Conservation (phyloP, 495 filamentous ascomycete species). For the Stereocaulon alpinum region DNA sequence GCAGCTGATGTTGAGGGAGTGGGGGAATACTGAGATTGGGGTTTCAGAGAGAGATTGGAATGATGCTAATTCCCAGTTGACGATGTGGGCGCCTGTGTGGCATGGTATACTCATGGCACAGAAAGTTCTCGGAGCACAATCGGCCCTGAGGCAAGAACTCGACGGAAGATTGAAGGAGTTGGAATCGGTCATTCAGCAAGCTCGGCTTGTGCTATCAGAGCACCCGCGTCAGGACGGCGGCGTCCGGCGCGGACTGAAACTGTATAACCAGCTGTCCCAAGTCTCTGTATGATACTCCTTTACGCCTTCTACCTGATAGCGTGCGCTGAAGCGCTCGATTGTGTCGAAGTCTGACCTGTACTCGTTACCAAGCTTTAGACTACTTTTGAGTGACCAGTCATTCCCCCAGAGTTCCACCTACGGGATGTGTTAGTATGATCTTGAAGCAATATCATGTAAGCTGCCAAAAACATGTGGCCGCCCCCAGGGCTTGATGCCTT, state of each 20-base stretch:
- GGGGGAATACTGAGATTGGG: constrained; percentile 5
- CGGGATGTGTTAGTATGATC: background rate
- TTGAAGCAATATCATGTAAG: background rate
- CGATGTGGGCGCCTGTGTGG: constrained; percentile 18
- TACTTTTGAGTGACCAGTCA: constrained; percentile 6
- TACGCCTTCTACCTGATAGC: constrained; percentile 1
- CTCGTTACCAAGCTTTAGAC: background rate
- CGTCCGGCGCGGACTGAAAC: constrained; percentile 13
- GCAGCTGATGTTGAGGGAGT: constrained; percentile 11
- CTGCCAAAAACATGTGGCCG: no score
- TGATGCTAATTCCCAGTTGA: constrained; percentile 17
- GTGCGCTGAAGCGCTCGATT: constrained; percentile 5
- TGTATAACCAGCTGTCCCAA: constrained; percentile 17
- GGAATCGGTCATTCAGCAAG: constrained; percentile 14
- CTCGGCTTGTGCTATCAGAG: constrained; percentile 1
- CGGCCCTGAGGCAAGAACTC: constrained; percentile 8
- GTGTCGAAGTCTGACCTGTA: background rate
- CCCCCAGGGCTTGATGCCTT: no score
- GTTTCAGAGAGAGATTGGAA: constrained; percentile 9
- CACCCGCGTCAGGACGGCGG: constrained; percentile 4
- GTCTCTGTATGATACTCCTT: constrained; percentile 3
- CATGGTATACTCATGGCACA: constrained; percentile 19
- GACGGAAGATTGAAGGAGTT: constrained; percentile 12
- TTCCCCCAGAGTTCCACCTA: background rate
- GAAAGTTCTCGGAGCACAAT: constrained; percentile 12